Evolutionary conservation across 306 rosid genomes (phyloP), one percentile per base, ranked within the genome.

Genomic region (Biancaea sappan): DNA sequence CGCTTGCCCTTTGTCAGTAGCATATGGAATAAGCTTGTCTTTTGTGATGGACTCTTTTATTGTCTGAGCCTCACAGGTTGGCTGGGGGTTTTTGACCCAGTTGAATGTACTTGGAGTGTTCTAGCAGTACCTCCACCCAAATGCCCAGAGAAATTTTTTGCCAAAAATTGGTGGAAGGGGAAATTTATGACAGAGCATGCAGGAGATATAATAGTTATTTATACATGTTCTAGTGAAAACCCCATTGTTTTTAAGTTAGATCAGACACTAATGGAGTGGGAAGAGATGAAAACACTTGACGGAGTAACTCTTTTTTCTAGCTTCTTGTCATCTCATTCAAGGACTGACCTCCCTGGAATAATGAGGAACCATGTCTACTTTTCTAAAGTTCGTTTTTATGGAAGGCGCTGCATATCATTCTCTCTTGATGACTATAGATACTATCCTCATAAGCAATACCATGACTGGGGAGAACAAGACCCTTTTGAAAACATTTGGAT

Each of bases 1-100:
- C 98, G 96, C 48, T 79, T 92, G 88, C 98, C 98, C 41, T 92
- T 92, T 83, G 98, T 92, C 31, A 92, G 94, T 76, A 92, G 98
- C 79, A 88, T 92, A 34, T 92, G 96, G 96, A 90, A 92, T 79
- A 92, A 92, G 83, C 78, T 92, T 77, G 98, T 88, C 61, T 90
- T 88, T 80, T 92, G 96, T 76, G 81, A 90, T 73, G 96, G 89
- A 48, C 71, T 80, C 38, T 92, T 92, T 66, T 88, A 90, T 77
- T 92, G 97, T 77, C 85, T 90, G 14, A 92, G 97, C 65, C 89
- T 92, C 63, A 90, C 97, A 9, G 96, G 97, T 78, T 92, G 97
- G 97, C 73, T 89, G 24, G 96, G 97, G 61, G 92, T 92, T 13
- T 92, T 84, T 79, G 86, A 92, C 77, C 86, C 93, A 15, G 56